Base-by-base conservation (phyloP, 2,329 filamentous ascomycete species). In the Penicillium brasilianum region DNA sequence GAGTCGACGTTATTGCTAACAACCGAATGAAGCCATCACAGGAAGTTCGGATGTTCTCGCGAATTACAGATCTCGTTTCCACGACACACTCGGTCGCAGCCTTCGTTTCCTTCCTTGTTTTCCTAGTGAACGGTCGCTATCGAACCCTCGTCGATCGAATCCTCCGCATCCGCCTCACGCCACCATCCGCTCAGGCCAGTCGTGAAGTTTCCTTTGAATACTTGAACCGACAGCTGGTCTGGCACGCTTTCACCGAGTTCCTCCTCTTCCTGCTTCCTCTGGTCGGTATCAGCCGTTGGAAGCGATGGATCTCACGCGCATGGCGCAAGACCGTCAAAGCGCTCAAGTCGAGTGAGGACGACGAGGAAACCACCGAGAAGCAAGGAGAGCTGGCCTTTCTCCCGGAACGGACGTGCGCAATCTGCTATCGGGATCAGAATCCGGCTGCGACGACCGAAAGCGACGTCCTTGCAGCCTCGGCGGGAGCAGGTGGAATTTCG, bases 161-260 rank as follows among this genome's bases (percentile, higher is more conserved):
- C 11, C 81, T 99, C 57, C 86, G 91, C 60, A 89, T 99, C 77
- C 89, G 94, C 58, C 86, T 99, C 48, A 90, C 92, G 3, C 90
- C 95, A 8, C 90, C 91, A 5, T 93, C 90, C 3, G 92, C 87
- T 72, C 91, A 96, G 74, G 90, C 96, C 65, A 92, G 88, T 74
- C 86, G 94, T 34, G 93, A 98, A 77, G 93, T 99, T 28, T 96
- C 92, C 1, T 98, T 99, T 74, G 95, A 99, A 78, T 98, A 97
- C 72, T 86, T 98, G 53, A 99, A 99, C 76, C 89, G 95, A 51
- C 95, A 99, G 79, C 87, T 99, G 11, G 95, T 99, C 39, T 99
- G 95, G 95, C 95, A 99, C 78, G 95, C 95, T n/a, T 97, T 99
- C 72, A 99, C 95, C 28, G 95, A 99, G 76, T 99, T 99, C 71